Evolutionary conservation across 1,139 yeast genomes (phyloP).

Genomic region (Taiozyma sp.): DNA sequence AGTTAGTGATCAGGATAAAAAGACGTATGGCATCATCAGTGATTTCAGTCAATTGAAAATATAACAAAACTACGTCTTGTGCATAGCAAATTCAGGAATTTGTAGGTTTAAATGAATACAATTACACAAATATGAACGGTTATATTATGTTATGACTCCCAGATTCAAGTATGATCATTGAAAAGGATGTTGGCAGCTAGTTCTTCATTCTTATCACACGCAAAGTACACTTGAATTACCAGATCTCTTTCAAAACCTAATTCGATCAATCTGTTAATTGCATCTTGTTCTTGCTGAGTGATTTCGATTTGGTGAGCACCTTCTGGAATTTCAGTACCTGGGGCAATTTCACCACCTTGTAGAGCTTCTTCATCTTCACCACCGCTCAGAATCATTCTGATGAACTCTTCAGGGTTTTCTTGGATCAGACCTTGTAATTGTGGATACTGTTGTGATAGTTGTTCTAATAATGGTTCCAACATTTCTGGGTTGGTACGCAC

Average conservation of each 20-base stretch:
- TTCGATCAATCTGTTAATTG: constrained; percentile 83
- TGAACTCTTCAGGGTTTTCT: constrained; percentile 81
- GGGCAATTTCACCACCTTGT: constrained; percentile 26
- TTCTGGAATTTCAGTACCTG: constrained; percentile 19
- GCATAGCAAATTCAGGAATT: not conserved
- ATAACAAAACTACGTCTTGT: not conserved
- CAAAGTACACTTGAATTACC: constrained; percentile 93
- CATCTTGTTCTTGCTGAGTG: constrained; percentile 81
- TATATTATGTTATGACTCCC: not conserved
- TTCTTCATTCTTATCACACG: constrained; percentile 97
- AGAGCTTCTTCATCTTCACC: constrained; percentile 44
- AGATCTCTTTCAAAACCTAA: constrained; percentile 86
- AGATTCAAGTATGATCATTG: constrained; percentile 27
- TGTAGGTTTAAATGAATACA: constrained; percentile 3
- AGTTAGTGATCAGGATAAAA: constrained; percentile 26
- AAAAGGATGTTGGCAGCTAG: constrained; percentile 87
- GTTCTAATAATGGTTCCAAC: constrained; percentile 78
- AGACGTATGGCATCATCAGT: constrained; percentile 4
- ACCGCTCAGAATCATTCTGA: constrained; percentile 63
- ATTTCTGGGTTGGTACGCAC: constrained; percentile 86
- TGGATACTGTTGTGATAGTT: constrained; percentile 79
- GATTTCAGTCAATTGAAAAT: constrained; percentile 10
- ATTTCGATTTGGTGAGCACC: constrained; percentile 41
- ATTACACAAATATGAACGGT: not conserved
- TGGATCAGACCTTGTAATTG: constrained; percentile 79